phyloP scores from a whole-genome alignment of 805 yeast genomes.

The Sugiyamaella marilandica region DNA sequence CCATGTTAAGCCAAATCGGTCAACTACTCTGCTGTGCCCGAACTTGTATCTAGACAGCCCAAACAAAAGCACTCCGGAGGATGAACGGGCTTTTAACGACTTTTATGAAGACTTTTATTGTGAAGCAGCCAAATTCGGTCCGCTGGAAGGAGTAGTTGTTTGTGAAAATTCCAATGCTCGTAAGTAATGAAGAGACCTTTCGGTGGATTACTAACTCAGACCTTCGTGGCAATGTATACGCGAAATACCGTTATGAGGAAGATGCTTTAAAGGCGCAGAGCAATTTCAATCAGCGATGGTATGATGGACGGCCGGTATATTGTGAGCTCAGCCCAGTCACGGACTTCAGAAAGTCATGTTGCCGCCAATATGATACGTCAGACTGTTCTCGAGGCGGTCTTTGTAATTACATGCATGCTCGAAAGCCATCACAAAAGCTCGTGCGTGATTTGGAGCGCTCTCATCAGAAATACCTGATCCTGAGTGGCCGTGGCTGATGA shows the following conservation, averaged over 20 bases:
- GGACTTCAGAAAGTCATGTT: constrained; percentile 64
- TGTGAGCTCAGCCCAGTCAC: constrained; percentile 74
- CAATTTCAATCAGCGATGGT: constrained; percentile 76
- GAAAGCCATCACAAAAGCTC: constrained; percentile 47
- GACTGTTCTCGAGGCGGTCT: constrained; percentile 73
- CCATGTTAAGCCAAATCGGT: constrained; percentile 57
- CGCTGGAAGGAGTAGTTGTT: constrained; percentile 59
- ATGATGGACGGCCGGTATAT: constrained; percentile 67
- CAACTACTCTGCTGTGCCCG: constrained; percentile 60
- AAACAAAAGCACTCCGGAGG: constrained; percentile 32
- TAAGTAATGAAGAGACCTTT: constrained; percentile 34
- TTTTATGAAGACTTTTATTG: constrained; percentile 69
- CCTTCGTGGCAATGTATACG: constrained; percentile 80
- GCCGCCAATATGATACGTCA: constrained; percentile 61
- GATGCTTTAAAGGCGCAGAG: constrained; percentile 59
- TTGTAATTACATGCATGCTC: constrained; percentile 84
- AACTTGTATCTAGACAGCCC: constrained; percentile 61
- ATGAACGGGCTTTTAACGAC: constrained; percentile 50
- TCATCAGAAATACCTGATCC: constrained; percentile 31
- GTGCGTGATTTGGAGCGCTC: constrained; percentile 40
- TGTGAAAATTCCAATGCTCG: constrained; percentile 59
- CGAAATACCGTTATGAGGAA: constrained; percentile 49
- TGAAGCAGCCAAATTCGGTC: constrained; percentile 49
- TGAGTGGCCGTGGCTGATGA: neutral
- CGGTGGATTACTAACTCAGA: constrained; percentile 37